Evolutionary conservation across 164 flowering plant genomes (phyloP).

Genomic region (Umbellularia californica): DNA sequence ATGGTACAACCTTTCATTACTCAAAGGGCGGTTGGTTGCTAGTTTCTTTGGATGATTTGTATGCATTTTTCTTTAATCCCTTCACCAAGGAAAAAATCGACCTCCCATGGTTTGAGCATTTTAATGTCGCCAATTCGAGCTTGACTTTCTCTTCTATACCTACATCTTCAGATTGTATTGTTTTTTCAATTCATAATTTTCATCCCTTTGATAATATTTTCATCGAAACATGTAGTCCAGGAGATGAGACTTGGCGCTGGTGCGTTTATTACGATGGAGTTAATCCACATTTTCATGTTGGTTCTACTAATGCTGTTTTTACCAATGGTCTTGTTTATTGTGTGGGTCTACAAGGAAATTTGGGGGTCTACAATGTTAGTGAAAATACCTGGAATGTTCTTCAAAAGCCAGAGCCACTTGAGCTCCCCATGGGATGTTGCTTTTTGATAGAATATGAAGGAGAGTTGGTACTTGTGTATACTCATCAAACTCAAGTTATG

Average conservation of each 20-base stretch:
- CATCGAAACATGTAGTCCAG: background rate
- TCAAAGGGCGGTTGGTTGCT: conserved; percentile 6
- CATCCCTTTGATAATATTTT: background rate
- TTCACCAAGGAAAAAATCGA: background rate
- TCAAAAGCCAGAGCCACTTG: background rate
- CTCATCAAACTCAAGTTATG: background rate
- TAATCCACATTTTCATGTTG: background rate
- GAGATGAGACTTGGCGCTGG: background rate
- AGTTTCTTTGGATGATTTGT: background rate
- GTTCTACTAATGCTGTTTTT: conserved; percentile 3
- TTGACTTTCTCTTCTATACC: background rate
- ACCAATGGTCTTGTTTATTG: background rate
- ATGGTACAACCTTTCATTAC: background rate
- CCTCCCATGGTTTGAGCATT: background rate
- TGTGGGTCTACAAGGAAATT: conserved; percentile 3
- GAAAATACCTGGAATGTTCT: conserved; percentile 4
- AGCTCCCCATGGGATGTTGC: background rate
- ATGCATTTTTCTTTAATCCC: conserved; percentile 3
- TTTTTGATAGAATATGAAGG: conserved; percentile 8
- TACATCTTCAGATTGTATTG: background rate
- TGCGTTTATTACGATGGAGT: background rate
- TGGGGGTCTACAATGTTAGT: conserved; percentile 2
- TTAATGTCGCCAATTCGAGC: background rate
- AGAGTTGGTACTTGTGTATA: conserved; percentile 1
- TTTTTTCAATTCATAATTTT: background rate